These are phyloP conservation scores for Casuarina cunninghamiana DNA, from an alignment of 306 rosid genomes.

Conservation along the genomic window DNA sequence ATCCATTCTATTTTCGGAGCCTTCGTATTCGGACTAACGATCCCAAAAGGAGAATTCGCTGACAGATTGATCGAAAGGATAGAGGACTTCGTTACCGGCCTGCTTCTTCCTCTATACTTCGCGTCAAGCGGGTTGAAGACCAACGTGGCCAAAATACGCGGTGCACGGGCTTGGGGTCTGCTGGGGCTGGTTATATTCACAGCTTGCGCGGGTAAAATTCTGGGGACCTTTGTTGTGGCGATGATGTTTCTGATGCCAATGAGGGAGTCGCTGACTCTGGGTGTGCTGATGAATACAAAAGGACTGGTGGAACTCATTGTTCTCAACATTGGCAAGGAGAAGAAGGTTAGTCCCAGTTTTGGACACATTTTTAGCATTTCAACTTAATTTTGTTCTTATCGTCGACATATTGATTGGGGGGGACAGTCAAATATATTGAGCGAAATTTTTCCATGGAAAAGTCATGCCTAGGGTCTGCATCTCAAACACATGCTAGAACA, in stretches of 20 bases:
- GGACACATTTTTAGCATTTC: not conserved
- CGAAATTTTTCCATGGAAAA: no score
- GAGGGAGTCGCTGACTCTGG: constrained; percentile 72
- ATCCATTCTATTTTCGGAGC: constrained; percentile 88
- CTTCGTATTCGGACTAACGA: constrained; percentile 72
- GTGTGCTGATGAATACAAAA: constrained; percentile 92
- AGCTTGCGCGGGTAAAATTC: constrained; percentile 76
- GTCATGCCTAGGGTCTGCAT: no score
- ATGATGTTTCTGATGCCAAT: constrained; percentile 59
- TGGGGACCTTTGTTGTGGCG: constrained; percentile 75
- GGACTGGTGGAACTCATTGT: constrained; percentile 93
- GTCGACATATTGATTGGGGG: no score
- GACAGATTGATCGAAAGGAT: constrained; percentile 64
- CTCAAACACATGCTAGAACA: no score
- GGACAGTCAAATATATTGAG: no score
- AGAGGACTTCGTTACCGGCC: constrained; percentile 78
- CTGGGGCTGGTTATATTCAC: constrained; percentile 58
- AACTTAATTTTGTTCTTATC: not conserved
- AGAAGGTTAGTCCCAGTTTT: constrained; percentile 53
- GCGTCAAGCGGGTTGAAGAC: constrained; percentile 91
- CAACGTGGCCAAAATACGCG: constrained; percentile 60
- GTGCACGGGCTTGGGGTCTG: constrained; percentile 70
- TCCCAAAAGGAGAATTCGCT: constrained; percentile 65
- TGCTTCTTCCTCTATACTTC: constrained; percentile 79
- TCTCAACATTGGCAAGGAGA: constrained; percentile 91